Evolutionary conservation across 2,329 filamentous ascomycete species (phyloP).

Genomic region (Fusarium dlaminii): DNA sequence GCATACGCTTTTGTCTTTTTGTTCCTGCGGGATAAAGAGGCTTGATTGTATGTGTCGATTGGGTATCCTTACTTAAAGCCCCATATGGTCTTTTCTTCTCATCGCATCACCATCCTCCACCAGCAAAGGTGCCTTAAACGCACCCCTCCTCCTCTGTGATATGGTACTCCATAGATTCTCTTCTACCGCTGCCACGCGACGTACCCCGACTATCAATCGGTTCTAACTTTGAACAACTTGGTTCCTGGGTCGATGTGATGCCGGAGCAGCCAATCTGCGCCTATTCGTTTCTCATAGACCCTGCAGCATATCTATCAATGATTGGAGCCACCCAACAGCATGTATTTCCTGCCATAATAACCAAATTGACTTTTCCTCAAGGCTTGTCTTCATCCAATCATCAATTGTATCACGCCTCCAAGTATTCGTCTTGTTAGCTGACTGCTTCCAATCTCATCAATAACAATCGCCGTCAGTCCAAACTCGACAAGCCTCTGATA

Average conservation of each 20-base stretch:
- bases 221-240: conserved; percentile 20
- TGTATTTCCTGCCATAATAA: background rate
- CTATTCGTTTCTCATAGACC: conserved; percentile 34
- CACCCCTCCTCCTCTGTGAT: conserved; percentile 20
- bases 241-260: conserved; percentile 41
- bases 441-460: background rate
- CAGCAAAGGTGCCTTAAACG: conserved; percentile 6
- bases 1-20: conserved; percentile 21
- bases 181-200: conserved; percentile 32
- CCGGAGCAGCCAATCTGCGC: conserved; percentile 23
- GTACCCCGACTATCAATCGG: conserved; percentile 35
- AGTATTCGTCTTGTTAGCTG: background rate
- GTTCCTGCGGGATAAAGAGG: conserved; percentile 50
- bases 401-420: background rate
- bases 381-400: background rate
- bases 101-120: conserved; percentile 42
- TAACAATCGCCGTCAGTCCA: background rate
- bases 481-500: background rate
- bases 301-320: conserved; percentile 37
- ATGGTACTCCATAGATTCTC: conserved; percentile 12
- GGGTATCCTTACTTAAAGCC: conserved; percentile 53
- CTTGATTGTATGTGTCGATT: conserved; percentile 49
- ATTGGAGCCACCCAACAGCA: conserved; percentile 7
- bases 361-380: background rate
- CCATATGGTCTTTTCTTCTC: conserved; percentile 44